Percentiles rank a stretch among this genome's conserved stretches.
These are phyloP conservation scores for Pyrus communis DNA, from an alignment of 306 rosid species.

Conservation along the genomic window DNA sequence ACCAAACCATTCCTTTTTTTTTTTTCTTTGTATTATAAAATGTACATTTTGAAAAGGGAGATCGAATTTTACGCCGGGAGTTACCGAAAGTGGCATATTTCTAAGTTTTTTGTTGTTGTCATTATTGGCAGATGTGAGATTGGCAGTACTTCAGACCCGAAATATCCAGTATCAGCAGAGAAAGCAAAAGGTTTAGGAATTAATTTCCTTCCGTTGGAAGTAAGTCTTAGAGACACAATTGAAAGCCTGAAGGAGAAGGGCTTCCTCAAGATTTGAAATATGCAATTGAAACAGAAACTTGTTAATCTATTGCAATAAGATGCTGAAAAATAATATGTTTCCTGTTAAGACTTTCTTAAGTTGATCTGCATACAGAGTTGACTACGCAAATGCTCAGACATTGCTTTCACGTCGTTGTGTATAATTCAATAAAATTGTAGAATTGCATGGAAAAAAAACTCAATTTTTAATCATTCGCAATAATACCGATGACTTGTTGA, in stretches of 20 bases:
- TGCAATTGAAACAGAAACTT: neutral
- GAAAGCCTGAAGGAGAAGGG: constrained; percentile 26
- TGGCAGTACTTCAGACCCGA: neutral
- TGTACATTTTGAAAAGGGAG: neutral
- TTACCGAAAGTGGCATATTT: no score
- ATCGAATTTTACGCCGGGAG: no score
- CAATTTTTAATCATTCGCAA: no score
- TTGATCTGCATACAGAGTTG: no score
- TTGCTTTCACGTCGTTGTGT: no score
- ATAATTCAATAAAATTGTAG: no score
- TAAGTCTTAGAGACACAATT: constrained; percentile 9
- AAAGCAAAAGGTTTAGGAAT: constrained; percentile 19
- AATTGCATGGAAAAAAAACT: no score
- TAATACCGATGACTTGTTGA: no score
- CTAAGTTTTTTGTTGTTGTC: neutral
- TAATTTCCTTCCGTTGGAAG: constrained; percentile 10
- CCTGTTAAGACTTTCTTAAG: no score
- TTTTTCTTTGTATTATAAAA: no score
- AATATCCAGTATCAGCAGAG: constrained; percentile 1
- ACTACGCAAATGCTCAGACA: no score
- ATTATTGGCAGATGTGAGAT: constrained; percentile 7
- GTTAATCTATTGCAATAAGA: neutral
- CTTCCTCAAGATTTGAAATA: neutral
- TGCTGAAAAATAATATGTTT: no score
- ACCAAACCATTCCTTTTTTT: neutral